Percentiles rank a stretch among this genome's conserved stretches.
phyloP scores from a whole-genome alignment of 257 asterid genomes.

The Solanum sitiens region DNA sequence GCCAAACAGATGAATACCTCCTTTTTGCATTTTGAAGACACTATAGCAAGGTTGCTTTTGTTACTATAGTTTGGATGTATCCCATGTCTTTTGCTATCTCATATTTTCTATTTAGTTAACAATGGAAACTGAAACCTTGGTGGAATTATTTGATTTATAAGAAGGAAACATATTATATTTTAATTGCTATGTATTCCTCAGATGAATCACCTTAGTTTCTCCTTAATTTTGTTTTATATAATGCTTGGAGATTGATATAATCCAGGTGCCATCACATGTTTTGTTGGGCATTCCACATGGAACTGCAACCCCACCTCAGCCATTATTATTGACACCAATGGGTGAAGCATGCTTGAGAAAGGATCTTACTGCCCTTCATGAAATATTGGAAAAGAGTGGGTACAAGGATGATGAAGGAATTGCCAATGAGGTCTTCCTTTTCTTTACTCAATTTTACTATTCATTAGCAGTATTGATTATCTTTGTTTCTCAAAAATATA shows the following conservation, averaged over 20 bases:
- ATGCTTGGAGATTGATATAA: background rate
- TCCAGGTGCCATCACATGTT: slow-evolving; percentile 59
- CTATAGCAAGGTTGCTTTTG: background rate
- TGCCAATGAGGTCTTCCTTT: slow-evolving; percentile 54
- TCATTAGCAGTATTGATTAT: background rate
- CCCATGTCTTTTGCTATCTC: background rate
- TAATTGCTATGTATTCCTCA: background rate
- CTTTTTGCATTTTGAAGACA: background rate
- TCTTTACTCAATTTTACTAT: background rate
- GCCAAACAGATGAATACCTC: background rate
- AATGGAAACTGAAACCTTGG: background rate
- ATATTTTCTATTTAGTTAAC: background rate
- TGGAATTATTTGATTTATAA: background rate
- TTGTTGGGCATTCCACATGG: slow-evolving; percentile 38
- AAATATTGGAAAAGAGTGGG: slow-evolving; percentile 59
- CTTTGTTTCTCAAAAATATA: background rate
- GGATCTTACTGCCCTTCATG: slow-evolving; percentile 89
- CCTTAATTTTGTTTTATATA: background rate
- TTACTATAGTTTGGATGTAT: background rate
- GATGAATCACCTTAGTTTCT: background rate
- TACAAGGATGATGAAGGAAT: slow-evolving; percentile 89
- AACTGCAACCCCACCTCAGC: slow-evolving; percentile 16
- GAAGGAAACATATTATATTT: background rate
- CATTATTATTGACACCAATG: slow-evolving; percentile 27
- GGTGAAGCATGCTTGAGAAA: slow-evolving; percentile 87